These are phyloP conservation scores for Bipolaris cookei DNA, from an alignment of 2,329 filamentous ascomycete species.

Conservation along the genomic window DNA sequence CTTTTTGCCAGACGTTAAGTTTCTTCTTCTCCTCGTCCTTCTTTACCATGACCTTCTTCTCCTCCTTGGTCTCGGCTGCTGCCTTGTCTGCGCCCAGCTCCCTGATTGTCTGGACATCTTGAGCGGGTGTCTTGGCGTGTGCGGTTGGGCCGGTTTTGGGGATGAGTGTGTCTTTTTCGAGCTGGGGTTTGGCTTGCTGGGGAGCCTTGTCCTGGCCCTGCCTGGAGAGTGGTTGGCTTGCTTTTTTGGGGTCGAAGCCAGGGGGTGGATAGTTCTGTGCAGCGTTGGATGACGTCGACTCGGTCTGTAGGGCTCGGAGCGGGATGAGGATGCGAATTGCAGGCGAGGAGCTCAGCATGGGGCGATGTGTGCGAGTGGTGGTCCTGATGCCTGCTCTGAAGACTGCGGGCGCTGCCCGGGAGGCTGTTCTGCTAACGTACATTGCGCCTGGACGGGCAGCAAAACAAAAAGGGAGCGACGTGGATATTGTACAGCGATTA, in stretches of 20 bases:
- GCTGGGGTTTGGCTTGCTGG: conserved; percentile 29
- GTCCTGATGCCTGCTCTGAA: conserved; percentile 54
- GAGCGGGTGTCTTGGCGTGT: conserved; percentile 55
- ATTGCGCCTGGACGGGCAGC: conserved; percentile 46
- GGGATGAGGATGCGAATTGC: conserved; percentile 66
- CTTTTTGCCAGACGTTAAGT: conserved; percentile 84
- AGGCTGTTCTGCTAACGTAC: conserved; percentile 54
- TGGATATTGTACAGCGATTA: conserved; percentile 12
- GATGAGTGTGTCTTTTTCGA: conserved; percentile 44
- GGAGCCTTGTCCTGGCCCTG: conserved; percentile 52
- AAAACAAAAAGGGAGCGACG: conserved; percentile 25
- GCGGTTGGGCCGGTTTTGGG: conserved; percentile 51
- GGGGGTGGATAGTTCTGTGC: conserved; percentile 73
- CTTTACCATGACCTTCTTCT: conserved; percentile 65
- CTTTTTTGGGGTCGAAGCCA: conserved; percentile 88
- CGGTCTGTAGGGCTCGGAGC: conserved; percentile 61
- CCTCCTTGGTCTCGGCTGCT: conserved; percentile 54
- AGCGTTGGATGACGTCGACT: conserved; percentile 58
- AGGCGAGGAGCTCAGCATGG: conserved; percentile 59
- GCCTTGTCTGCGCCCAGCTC: conserved; percentile 69
- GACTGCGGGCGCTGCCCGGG: conserved; percentile 55
- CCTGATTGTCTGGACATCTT: conserved; percentile 59
- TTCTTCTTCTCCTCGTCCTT: conserved; percentile 77
- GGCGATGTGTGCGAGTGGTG: conserved; percentile 49
- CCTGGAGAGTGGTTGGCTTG: conserved; percentile 79